phyloP scores from a whole-genome alignment of 768 basidiomycete genomes.

The Naganishia onofrii region DNA sequence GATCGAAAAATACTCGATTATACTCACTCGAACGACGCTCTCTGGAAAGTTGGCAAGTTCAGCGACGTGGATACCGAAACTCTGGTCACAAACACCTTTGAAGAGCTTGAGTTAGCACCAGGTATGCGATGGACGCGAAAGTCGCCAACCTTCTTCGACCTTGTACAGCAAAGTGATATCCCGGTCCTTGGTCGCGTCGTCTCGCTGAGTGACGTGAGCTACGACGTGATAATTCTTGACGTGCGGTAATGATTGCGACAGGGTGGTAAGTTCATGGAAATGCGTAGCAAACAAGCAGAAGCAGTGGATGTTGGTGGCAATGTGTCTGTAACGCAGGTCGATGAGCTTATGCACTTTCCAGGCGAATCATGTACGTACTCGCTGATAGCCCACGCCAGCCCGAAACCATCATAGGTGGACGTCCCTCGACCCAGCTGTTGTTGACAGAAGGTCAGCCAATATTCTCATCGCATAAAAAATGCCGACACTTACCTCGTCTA shows the following conservation, averaged over 20 bases:
- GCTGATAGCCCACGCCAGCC: slow-evolving; percentile 96
- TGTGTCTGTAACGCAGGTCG: slow-evolving; percentile 62
- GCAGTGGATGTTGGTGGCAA: slow-evolving; percentile 84
- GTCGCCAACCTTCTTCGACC: slow-evolving; percentile 67
- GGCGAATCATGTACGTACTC: slow-evolving; percentile 61
- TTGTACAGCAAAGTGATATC: slow-evolving; percentile 81
- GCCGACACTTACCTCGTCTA: slow-evolving; percentile 64
- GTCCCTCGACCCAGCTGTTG: slow-evolving; percentile 79
- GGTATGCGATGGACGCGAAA: neutral
- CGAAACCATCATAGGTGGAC: slow-evolving; percentile 96
- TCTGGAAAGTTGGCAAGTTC: slow-evolving; percentile 97
- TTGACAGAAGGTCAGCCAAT: neutral
- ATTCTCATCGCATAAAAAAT: too few relatives aligned
- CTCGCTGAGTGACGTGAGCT: slow-evolving; percentile 71
- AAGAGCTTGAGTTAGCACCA: neutral
- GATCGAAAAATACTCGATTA: neutral
- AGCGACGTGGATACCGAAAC: slow-evolving; percentile 97
- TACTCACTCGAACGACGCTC: slow-evolving; percentile 75
- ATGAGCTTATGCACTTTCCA: neutral
- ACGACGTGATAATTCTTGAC: slow-evolving; percentile 95
- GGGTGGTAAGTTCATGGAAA: slow-evolving; percentile 91
- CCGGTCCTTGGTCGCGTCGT: slow-evolving; percentile 56
- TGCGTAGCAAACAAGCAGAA: slow-evolving; percentile 97
- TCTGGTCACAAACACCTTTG: slow-evolving; percentile 89
- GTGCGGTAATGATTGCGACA: slow-evolving; percentile 78